Conservation (phyloP, 805 yeast genomes). For the Pichia phayaonensis region DNA sequence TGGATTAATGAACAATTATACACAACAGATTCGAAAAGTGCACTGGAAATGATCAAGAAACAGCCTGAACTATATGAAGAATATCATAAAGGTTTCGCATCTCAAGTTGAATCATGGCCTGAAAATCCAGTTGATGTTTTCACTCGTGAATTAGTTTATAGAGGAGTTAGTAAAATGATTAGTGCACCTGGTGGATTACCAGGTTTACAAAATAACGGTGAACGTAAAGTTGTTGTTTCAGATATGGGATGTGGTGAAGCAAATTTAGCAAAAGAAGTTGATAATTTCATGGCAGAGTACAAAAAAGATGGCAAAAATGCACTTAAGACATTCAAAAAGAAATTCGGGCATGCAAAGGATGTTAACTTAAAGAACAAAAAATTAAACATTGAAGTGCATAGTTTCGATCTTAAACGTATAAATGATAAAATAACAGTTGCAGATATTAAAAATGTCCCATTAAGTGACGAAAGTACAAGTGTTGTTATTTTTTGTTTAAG, state of each 20-base stretch:
- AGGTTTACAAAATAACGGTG: constrained; percentile 40
- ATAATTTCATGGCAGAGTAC: constrained; percentile 32
- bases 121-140: constrained; percentile 95
- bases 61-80: constrained; percentile 91
- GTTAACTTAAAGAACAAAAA: constrained; percentile 11
- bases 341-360: constrained; percentile 20
- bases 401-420: constrained; percentile 86
- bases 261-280: constrained; percentile 63
- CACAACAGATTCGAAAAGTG: constrained; percentile 73
- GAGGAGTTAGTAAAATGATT: constrained; percentile 52
- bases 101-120: constrained; percentile 97
- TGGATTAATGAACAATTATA: constrained; percentile 98
- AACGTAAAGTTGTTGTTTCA: constrained; percentile 67
- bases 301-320: constrained; percentile 30
- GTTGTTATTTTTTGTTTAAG: constrained; percentile 92
- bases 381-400: constrained; percentile 59
- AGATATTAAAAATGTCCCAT: constrained; percentile 85
- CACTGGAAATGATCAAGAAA: constrained; percentile 59
- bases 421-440: constrained; percentile 94
- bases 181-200: constrained; percentile 97
- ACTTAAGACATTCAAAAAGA: constrained; percentile 18
- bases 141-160: constrained; percentile 56
- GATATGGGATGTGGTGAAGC: constrained; percentile 99
- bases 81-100: constrained; percentile 90
- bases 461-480: constrained; percentile 69